Evolutionary conservation across 2,329 filamentous ascomycete genomes (phyloP).

Genomic region (Fusarium sp.): DNA sequence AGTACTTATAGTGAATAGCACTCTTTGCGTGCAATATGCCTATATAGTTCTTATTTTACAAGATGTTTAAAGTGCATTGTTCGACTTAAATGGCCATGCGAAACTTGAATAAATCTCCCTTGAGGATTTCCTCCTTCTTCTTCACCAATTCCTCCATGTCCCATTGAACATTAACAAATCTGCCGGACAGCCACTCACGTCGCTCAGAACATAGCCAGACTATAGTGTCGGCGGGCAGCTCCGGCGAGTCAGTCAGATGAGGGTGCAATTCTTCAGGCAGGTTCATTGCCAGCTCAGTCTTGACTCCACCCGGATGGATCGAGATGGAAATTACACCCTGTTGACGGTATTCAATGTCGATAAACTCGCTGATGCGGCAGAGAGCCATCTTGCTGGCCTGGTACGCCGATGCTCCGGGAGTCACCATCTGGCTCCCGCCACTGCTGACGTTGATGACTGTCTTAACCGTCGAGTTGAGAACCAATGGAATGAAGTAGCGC

Average conservation of each 20-base stretch:
- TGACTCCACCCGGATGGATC: neutral
- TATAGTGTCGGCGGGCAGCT: neutral
- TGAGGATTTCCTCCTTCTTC: neutral
- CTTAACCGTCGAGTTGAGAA: constrained; percentile 52
- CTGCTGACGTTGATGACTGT: constrained; percentile 61
- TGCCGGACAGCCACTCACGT: neutral
- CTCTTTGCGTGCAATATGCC: neutral
- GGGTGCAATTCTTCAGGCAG: neutral
- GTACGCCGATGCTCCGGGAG: neutral
- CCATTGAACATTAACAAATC: neutral
- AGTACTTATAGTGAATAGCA: neutral
- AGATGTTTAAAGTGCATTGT: neutral
- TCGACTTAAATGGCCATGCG: neutral
- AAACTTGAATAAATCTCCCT: neutral
- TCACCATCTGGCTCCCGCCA: constrained; percentile 23
- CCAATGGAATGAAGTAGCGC: constrained; percentile 60
- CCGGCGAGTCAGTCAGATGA: neutral
- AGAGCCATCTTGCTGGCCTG: constrained; percentile 10
- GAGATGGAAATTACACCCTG: neutral
- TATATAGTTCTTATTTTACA: neutral
- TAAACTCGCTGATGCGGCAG: neutral
- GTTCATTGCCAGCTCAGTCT: constrained; percentile 1
- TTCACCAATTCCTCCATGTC: constrained; percentile 1
- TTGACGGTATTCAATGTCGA: neutral
- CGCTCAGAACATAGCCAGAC: neutral